Conservation (phyloP, 805 yeast species). For the Danielozyma ontarioensis region DNA sequence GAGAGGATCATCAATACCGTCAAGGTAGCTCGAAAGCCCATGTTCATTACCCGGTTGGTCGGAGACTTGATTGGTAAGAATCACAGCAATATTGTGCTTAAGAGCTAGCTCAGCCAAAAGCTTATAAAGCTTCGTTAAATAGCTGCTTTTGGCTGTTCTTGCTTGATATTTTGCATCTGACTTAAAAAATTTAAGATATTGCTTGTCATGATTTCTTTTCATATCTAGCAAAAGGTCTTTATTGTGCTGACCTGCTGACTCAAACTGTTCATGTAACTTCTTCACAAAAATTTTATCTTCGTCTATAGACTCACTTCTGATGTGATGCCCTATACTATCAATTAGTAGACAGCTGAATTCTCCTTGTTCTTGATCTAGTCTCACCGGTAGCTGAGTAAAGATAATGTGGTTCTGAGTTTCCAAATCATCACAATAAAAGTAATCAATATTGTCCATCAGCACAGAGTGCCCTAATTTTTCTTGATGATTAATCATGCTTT, state of each 20-base stretch:
- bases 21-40: slow-evolving; percentile 4
- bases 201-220: slow-evolving; percentile 20
- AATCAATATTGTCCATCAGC: slow-evolving; percentile 37
- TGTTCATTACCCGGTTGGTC: slow-evolving; percentile 41
- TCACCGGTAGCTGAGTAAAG: slow-evolving; percentile 60
- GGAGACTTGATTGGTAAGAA: slow-evolving; percentile 77
- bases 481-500: slow-evolving; percentile 15
- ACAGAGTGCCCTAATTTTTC: slow-evolving; percentile 3
- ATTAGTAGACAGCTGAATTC: slow-evolving; percentile 55
- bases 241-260: no score
- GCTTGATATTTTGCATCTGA: slow-evolving; percentile 11
- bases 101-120: slow-evolving; percentile 47
- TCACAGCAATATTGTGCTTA: slow-evolving; percentile 50
- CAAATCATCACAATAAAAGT: slow-evolving; percentile 58
- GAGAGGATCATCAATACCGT: slow-evolving; percentile 28
- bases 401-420: slow-evolving; percentile 72
- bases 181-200: slow-evolving; percentile 18
- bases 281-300: slow-evolving; percentile 39
- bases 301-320: slow-evolving; percentile 39
- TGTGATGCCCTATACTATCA: slow-evolving; percentile 81
- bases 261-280: slow-evolving; percentile 10
- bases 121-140: slow-evolving; percentile 39
- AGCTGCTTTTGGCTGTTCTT: slow-evolving; percentile 36
- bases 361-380: slow-evolving; percentile 14
- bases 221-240: slow-evolving; percentile 4